Conservation (phyloP, 2,329 filamentous ascomycete genomes). For the Graphilbum fragrans region DNA sequence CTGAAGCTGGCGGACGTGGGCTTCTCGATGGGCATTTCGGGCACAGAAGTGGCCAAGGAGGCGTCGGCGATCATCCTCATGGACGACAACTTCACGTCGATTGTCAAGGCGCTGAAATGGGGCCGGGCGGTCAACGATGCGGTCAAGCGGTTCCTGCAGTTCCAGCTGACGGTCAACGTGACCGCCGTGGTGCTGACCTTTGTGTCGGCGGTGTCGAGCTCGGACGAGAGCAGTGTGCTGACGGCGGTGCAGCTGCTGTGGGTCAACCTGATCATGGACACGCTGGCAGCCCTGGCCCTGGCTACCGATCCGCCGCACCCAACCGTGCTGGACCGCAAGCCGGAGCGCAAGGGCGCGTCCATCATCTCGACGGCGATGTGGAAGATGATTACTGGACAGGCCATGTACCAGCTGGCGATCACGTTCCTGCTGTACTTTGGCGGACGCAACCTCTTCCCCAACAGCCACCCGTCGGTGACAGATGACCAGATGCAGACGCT, state of each 20-base stretch:
- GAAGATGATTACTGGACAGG: constrained; percentile 97
- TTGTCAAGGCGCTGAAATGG: constrained; percentile 74
- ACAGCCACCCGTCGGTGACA: constrained; percentile 24
- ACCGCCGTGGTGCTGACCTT: constrained; percentile 83
- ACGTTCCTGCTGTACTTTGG: constrained; percentile 68
- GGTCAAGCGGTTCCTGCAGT: constrained; percentile 65
- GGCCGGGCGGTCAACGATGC: constrained; percentile 67
- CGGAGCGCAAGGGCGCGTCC: constrained; percentile 41
- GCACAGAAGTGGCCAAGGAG: constrained; percentile 76
- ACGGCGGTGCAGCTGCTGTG: constrained; percentile 86
- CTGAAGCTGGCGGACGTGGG: constrained; percentile 73
- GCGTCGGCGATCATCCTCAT: constrained; percentile 77
- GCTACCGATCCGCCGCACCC: constrained; percentile 83
- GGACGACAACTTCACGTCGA: constrained; percentile 83
- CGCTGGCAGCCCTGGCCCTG: constrained; percentile 76
- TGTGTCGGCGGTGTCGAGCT: constrained; percentile 67
- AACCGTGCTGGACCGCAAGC: constrained; percentile 67
- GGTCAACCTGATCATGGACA: constrained; percentile 98
- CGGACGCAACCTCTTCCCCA: constrained; percentile 19
- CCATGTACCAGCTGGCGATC: constrained; percentile 73
- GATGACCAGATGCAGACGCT: constrained; percentile 56
- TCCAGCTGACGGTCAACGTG: constrained; percentile 80
- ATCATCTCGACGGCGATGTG: constrained; percentile 87
- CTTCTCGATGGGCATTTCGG: constrained; percentile 77
- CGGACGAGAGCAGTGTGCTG: constrained; percentile 59